These are phyloP conservation scores for Talaromyces sp. DNA, from an alignment of 2,329 filamentous ascomycete genomes.

Conservation along the genomic window DNA sequence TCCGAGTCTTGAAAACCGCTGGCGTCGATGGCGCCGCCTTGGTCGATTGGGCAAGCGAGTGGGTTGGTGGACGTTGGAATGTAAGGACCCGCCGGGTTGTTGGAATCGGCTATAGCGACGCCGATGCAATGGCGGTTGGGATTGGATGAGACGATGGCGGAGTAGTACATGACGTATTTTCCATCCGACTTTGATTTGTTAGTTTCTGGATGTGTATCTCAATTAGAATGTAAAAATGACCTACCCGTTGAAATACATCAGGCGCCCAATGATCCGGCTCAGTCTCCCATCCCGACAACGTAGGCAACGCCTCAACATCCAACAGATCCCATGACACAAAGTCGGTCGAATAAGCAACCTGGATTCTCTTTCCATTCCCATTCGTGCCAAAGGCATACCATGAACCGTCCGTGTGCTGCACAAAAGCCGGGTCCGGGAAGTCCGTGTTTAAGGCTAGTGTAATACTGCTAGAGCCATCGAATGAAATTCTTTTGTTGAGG, in stretches of 20 bases:
- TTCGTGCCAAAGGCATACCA: constrained; percentile 60
- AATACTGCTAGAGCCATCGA: background rate
- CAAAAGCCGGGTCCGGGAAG: constrained; percentile 45
- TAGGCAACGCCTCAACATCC: constrained; percentile 54
- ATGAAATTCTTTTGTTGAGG: background rate
- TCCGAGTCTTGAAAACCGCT: constrained; percentile 56
- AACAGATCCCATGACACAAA: constrained; percentile 49
- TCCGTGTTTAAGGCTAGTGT: constrained; percentile 33
- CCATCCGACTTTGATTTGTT: constrained; percentile 36
- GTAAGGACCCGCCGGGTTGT: constrained; percentile 51
- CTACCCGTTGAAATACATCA: constrained; percentile 52
- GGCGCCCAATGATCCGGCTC: constrained; percentile 59
- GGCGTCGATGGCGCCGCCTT: constrained; percentile 62
- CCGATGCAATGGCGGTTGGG: constrained; percentile 56
- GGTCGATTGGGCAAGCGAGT: constrained; percentile 51
- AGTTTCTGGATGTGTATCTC: constrained; percentile 7
- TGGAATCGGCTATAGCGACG: constrained; percentile 47
- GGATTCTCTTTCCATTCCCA: constrained; percentile 50
- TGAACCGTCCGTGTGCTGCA: constrained; percentile 45
- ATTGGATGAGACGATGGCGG: constrained; percentile 44
- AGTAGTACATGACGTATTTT: constrained; percentile 60
- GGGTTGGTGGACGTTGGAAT: constrained; percentile 42
- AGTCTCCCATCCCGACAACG: constrained; percentile 52
- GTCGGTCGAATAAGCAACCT: constrained; percentile 51
- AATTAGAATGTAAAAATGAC: constrained; percentile 14